Base-by-base conservation (phyloP, 148 eudicot species). In the Rhododendron ovatum region DNA sequence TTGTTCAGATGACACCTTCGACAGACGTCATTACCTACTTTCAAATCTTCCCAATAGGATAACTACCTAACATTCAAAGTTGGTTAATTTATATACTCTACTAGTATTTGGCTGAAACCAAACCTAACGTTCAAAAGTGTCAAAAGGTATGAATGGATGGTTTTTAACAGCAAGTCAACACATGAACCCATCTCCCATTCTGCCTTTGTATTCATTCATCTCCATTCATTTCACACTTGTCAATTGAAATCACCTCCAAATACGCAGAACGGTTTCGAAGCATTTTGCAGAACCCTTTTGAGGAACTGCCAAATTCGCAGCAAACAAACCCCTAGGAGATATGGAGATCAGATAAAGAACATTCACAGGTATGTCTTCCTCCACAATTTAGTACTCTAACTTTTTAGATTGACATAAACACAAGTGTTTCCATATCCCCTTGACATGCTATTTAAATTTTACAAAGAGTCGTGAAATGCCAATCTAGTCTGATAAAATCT, bases 111-210 rank as follows among this genome's bases (percentile, higher is more conserved):
- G 80, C 80, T 39, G 13, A 45, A 47, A 3, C 45, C 43, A 53
- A 81, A 81, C 67, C 83, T 55, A 81, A 81, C 67, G 24, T 53
- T 81, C 83, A 30, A 53, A 81, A 81, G 63, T 81, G 28, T 61
- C 83, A 51, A 51, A 15, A 13, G 18, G 3, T 10, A 50, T 22
- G 50, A 24, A 80, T 17, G 82, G 22, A 50, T 28, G 67, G 65
- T n/a, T 20, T n/a, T 17, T 9, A 53, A 33, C 83, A 53, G 45
- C n/a, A n/a, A 30, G 67, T 78, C 81, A 24, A 41, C 81, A 24
- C 4, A 11, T 78, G 50, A 39, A 39, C 81, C 55, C 51, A 18
- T 39, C 51, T 41, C 80, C 80, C 80, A 77, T 7, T 20, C 51
- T 8, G 48, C 50, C 50, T 39, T 8, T 8, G 20, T 22, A 18